Evolutionary conservation across 192 early-diverging fungal genomes (phyloP).

Genomic region (Oehlia diaphana): DNA sequence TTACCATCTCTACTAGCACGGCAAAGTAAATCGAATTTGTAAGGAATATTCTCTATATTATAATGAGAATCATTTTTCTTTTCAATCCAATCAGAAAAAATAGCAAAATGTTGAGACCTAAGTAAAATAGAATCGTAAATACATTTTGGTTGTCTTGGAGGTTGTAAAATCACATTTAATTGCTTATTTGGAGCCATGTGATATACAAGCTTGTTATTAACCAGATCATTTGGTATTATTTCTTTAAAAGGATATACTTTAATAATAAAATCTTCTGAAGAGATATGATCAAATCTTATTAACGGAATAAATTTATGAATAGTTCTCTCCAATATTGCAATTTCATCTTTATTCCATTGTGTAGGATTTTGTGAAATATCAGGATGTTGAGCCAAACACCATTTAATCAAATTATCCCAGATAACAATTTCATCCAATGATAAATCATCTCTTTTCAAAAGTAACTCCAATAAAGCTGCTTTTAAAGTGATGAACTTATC

Average conservation of each 20-base stretch:
- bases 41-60: background rate
- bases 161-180: background rate
- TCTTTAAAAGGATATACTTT: no score
- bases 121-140: background rate
- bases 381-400: background rate
- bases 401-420: background rate
- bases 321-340: background rate
- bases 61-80: background rate
- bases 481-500: background rate
- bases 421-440: background rate
- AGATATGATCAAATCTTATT: no score
- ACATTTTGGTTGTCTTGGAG: background rate
- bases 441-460: background rate
- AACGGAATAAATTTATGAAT: no score
- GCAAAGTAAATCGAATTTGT: background rate
- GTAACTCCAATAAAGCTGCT: background rate
- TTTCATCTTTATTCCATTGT: background rate
- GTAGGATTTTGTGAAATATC: background rate
- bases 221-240: background rate
- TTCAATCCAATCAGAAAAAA: background rate
- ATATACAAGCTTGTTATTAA: background rate
- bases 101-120: background rate
- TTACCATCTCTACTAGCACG: slow-evolving; percentile 3
- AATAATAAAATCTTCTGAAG: no score
- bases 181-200: background rate